Evolutionary conservation across 2,329 filamentous ascomycete species (phyloP).

Genomic region (Ascosphaera apis): DNA sequence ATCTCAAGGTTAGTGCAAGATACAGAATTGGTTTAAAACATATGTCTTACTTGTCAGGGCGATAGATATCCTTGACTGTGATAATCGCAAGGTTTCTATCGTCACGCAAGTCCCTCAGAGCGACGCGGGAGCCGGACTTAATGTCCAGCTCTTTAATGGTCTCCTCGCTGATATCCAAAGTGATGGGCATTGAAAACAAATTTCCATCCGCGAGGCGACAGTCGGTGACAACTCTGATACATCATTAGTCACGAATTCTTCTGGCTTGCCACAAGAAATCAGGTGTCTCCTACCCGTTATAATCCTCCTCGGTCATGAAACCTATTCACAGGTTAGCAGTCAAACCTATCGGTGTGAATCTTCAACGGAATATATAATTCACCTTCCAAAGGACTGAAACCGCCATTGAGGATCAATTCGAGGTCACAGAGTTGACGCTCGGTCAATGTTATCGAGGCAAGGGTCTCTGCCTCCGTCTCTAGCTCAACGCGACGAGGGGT

Average conservation of each 20-base stretch:
- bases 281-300: constrained; percentile 47
- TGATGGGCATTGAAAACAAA: constrained; percentile 94
- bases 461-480: constrained; percentile 56
- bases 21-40: constrained; percentile 4
- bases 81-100: constrained; percentile 91
- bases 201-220: constrained; percentile 69
- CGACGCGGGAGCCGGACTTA: constrained; percentile 59
- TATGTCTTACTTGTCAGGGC: constrained; percentile 80
- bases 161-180: constrained; percentile 58
- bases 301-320: constrained; percentile 95
- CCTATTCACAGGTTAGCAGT: constrained; percentile 28
- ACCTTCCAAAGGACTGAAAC: constrained; percentile 96
- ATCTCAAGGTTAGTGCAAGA: constrained; percentile 4
- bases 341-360: constrained; percentile 8
- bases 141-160: constrained; percentile 52
- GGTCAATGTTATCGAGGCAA: constrained; percentile 62
- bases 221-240: constrained; percentile 56
- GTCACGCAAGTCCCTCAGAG: constrained; percentile 85
- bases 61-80: constrained; percentile 87
- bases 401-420: constrained; percentile 89
- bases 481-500: constrained; percentile 61
- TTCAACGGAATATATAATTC: constrained; percentile 14
- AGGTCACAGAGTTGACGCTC: constrained; percentile 96
- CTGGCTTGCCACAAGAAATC: background rate
- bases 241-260: constrained; percentile 5